These are phyloP conservation scores for Hyaloscypha hepaticicola DNA, from an alignment of 495 filamentous ascomycete genomes.

Conservation along the genomic window DNA sequence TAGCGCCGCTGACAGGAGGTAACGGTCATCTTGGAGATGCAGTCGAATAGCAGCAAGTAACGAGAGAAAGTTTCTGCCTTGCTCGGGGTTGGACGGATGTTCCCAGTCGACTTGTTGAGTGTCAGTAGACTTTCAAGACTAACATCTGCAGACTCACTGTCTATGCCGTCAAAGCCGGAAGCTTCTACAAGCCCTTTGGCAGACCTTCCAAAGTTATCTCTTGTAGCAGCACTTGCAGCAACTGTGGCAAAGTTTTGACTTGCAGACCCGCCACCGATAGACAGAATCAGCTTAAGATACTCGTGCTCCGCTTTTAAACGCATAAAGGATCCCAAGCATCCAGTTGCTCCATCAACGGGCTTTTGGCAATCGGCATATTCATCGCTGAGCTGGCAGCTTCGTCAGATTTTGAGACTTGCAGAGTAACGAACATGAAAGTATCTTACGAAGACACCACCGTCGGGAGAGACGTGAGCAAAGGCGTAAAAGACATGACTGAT, in stretches of 20 bases:
- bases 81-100: slow-evolving; percentile 65
- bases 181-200: slow-evolving; percentile 69
- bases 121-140: slow-evolving; percentile 7
- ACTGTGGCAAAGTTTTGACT: slow-evolving; percentile 75
- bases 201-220: slow-evolving; percentile 73
- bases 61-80: slow-evolving; percentile 72
- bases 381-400: slow-evolving; percentile 66
- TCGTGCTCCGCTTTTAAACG: slow-evolving; percentile 71
- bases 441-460: slow-evolving; percentile 79
- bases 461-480: slow-evolving; percentile 78
- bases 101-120: slow-evolving; percentile 83
- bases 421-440: neutral
- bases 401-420: neutral
- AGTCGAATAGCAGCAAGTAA: slow-evolving; percentile 68
- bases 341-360: slow-evolving; percentile 72
- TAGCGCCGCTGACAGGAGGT: slow-evolving; percentile 75
- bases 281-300: slow-evolving; percentile 77
- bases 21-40: slow-evolving; percentile 70
- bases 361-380: slow-evolving; percentile 82
- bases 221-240: slow-evolving; percentile 55
- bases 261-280: slow-evolving; percentile 83
- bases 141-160: slow-evolving; percentile 57
- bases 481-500: slow-evolving; percentile 83
- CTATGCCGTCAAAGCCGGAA: slow-evolving; percentile 81
- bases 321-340: slow-evolving; percentile 75